Percentiles rank a stretch among this genome's conserved stretches.
Evolutionary conservation across 257 asterid genomes (phyloP).

Genomic region (Datura wrightii): DNA sequence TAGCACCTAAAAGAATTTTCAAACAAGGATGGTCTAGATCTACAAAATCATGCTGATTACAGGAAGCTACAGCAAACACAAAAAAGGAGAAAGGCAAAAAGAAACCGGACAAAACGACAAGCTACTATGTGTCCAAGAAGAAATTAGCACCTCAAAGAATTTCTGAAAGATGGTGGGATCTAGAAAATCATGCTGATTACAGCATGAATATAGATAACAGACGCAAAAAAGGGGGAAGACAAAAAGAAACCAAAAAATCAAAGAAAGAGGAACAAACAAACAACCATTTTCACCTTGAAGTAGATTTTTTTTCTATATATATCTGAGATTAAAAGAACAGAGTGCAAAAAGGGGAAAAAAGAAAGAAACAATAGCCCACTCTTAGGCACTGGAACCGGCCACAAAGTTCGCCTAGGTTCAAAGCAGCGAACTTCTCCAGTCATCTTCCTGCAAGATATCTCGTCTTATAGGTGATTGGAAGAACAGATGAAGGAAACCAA

Average conservation of each 20-base stretch:
- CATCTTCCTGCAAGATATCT: constrained; percentile 15
- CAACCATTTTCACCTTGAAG: constrained; percentile 17
- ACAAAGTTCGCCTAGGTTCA: background rate
- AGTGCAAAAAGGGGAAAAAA: background rate
- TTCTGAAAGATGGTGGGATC: constrained; percentile 25
- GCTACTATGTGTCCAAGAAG: background rate
- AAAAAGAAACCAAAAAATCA: constrained; percentile 10
- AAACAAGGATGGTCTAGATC: background rate
- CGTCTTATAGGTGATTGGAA: constrained; percentile 1
- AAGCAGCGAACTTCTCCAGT: constrained; percentile 27
- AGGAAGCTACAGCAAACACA: constrained; percentile 14
- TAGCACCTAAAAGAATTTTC: constrained; percentile 18
- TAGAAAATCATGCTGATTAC: constrained; percentile 11
- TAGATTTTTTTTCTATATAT: constrained; percentile 13
- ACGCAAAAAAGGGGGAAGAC: background rate
- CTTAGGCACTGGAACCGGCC: background rate
- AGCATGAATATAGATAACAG: background rate
- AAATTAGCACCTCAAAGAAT: background rate
- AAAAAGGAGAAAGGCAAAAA: background rate
- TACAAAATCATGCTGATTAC: constrained; percentile 16
- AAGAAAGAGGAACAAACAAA: background rate
- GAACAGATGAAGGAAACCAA: constrained; percentile 22
- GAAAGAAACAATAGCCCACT: constrained; percentile 6
- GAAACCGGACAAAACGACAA: background rate
- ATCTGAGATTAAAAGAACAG: background rate